These are phyloP conservation scores for Echeveria elegans DNA, from an alignment of 164 flowering plant species.

Conservation along the genomic window DNA sequence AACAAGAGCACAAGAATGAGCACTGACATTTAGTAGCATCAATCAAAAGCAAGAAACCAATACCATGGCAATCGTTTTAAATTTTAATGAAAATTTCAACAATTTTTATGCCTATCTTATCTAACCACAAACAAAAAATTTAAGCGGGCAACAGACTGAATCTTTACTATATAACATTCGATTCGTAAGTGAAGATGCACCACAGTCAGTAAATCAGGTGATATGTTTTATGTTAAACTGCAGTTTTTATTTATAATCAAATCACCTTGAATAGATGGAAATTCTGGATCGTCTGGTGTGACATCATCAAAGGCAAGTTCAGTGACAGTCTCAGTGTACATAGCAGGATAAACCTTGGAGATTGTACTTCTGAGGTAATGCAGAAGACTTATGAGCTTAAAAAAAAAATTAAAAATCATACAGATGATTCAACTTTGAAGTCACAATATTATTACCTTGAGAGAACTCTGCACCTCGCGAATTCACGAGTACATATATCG, in stretches of 20 bases:
- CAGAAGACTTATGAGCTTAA: neutral
- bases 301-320: constrained; percentile 98
- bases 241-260: neutral
- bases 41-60: neutral
- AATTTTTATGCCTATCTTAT: neutral
- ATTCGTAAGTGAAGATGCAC: neutral
- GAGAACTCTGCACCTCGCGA: constrained; percentile 89
- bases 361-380: constrained; percentile 43
- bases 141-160: neutral
- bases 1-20: neutral
- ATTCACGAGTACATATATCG: constrained; percentile 89
- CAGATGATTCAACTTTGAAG: neutral
- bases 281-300: constrained; percentile 90
- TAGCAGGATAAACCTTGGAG: constrained; percentile 97
- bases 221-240: neutral
- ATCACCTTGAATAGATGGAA: constrained; percentile 90
- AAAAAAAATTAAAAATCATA: neutral
- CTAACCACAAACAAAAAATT: neutral
- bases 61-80: neutral
- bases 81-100: neutral
- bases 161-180: neutral
- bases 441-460: constrained; percentile 51
- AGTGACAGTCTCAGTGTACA: constrained; percentile 86
- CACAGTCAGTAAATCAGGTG: neutral
- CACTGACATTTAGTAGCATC: neutral